Evolutionary conservation across 495 filamentous ascomycete species (phyloP).

Genomic region (Penicillium manginii): DNA sequence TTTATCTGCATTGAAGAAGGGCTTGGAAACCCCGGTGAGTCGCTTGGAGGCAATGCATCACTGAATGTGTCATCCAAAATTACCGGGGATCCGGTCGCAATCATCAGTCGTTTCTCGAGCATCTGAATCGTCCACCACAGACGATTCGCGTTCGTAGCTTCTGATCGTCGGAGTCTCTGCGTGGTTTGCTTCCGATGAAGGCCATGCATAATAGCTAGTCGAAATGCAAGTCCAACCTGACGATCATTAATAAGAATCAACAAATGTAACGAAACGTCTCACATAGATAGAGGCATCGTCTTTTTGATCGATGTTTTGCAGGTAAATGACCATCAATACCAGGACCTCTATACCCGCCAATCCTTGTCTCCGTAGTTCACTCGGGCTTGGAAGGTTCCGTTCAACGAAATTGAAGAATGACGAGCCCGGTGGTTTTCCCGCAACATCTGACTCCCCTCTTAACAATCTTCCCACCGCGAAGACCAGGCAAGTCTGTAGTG

Average conservation of each 20-base stretch:
- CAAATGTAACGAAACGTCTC: background rate
- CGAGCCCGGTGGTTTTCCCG: background rate
- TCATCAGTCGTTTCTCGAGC: slow-evolving; percentile 11
- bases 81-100: slow-evolving; percentile 4
- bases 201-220: slow-evolving; percentile 7
- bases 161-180: slow-evolving; percentile 9
- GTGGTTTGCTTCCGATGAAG: slow-evolving; percentile 6
- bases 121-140: slow-evolving; percentile 16
- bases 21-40: slow-evolving; percentile 12
- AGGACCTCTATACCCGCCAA: slow-evolving; percentile 10
- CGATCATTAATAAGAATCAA: background rate
- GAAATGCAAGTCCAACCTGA: slow-evolving; percentile 8
- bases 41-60: background rate
- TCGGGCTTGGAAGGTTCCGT: background rate
- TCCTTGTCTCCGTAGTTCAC: slow-evolving; percentile 5
- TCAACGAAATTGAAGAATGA: slow-evolving; percentile 2
- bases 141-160: slow-evolving; percentile 4
- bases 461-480: slow-evolving; percentile 14
- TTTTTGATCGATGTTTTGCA: slow-evolving; percentile 9
- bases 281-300: slow-evolving; percentile 13
- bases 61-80: slow-evolving; percentile 9
- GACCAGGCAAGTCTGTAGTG: slow-evolving; percentile 7
- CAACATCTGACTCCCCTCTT: background rate
- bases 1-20: slow-evolving; percentile 10
- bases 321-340: slow-evolving; percentile 8